Conservation (phyloP, 1,139 yeast genomes). For the Kurtzmaniella natalensis region DNA sequence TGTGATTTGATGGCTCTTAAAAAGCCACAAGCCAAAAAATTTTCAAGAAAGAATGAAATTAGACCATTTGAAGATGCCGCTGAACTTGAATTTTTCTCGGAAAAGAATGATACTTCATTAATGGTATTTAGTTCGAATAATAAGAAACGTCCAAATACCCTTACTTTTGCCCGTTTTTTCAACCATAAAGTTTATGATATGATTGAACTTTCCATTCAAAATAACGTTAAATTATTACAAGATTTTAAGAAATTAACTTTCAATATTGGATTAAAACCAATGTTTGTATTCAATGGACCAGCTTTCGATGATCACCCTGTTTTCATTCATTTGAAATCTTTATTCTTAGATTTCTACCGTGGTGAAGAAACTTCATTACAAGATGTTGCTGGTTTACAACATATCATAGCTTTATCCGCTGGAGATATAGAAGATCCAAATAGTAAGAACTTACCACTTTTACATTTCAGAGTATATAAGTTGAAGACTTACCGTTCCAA, state of each 20-base stretch:
- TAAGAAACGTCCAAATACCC: slow-evolving; percentile 89
- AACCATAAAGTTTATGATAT: slow-evolving; percentile 88
- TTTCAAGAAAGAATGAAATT: slow-evolving; percentile 81
- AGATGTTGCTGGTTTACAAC: slow-evolving; percentile 94
- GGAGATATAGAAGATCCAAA: slow-evolving; percentile 72
- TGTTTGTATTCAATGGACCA: slow-evolving; percentile 91
- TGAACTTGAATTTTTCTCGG: slow-evolving; percentile 84
- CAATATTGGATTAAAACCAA: slow-evolving; percentile 87
- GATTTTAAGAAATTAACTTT: slow-evolving; percentile 83
- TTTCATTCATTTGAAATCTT: slow-evolving; percentile 78
- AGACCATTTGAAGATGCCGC: slow-evolving; percentile 93
- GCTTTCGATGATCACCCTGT: slow-evolving; percentile 88
- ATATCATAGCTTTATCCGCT: slow-evolving; percentile 78
- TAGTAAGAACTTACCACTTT: slow-evolving; percentile 53
- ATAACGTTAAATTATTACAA: slow-evolving; percentile 62
- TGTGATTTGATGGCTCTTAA: slow-evolving; percentile 86
- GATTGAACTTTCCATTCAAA: slow-evolving; percentile 80
- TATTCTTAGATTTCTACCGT: slow-evolving; percentile 86
- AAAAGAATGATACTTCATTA: slow-evolving; percentile 87
- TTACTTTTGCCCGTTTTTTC: slow-evolving; percentile 86
- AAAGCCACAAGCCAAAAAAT: slow-evolving; percentile 87
- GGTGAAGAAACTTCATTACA: slow-evolving; percentile 81
- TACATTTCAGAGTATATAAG: slow-evolving; percentile 87
- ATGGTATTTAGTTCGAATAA: slow-evolving; percentile 79
- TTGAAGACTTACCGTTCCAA: slow-evolving; percentile 77